These are phyloP conservation scores for Talaromyces wortmannii DNA, from an alignment of 495 filamentous ascomycete species.

Conservation along the genomic window DNA sequence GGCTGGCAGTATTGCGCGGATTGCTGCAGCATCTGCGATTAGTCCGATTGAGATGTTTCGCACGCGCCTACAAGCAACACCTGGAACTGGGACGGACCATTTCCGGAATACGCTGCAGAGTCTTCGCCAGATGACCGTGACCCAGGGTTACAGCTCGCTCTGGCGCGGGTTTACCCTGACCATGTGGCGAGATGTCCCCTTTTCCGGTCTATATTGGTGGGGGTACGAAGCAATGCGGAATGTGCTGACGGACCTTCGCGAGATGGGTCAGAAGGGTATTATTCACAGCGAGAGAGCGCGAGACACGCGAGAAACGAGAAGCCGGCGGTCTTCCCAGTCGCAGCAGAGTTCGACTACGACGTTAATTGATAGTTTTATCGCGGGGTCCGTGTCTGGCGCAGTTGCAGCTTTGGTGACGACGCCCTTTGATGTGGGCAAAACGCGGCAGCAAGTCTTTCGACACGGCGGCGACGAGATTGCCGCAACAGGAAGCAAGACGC, in stretches of 20 bases:
- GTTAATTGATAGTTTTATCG: conserved; percentile 82
- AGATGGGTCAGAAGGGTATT: conserved; percentile 29
- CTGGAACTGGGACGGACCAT: conserved; percentile 47
- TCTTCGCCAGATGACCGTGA: conserved; percentile 69
- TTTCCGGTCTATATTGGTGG: conserved; percentile 96
- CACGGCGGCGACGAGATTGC: conserved; percentile 38
- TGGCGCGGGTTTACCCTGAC: conserved; percentile 93
- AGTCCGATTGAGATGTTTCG: conserved; percentile 93
- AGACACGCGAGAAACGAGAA: conserved; percentile 21
- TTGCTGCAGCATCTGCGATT: conserved; percentile 74
- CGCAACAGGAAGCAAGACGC: not conserved
- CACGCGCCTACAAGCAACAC: conserved; percentile 79
- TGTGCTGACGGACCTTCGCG: conserved; percentile 54
- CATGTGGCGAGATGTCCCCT: conserved; percentile 94
- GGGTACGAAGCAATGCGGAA: conserved; percentile 82
- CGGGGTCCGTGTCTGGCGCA: conserved; percentile 74
- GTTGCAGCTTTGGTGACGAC: conserved; percentile 86
- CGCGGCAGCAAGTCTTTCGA: conserved; percentile 74
- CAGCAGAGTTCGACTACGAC: conserved; percentile 48
- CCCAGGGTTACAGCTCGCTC: conserved; percentile 69
- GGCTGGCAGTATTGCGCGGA: conserved; percentile 70
- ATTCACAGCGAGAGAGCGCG: conserved; percentile 55
- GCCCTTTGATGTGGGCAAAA: conserved; percentile 97
- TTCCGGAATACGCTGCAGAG: conserved; percentile 71
- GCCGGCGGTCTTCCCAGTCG: conserved; percentile 34